A percentile compares a stretch with the other conserved stretches of the same genome.
phyloP scores from a whole-genome alignment of 139 green algal species.

The Protoeuglena noctilucae region DNA sequence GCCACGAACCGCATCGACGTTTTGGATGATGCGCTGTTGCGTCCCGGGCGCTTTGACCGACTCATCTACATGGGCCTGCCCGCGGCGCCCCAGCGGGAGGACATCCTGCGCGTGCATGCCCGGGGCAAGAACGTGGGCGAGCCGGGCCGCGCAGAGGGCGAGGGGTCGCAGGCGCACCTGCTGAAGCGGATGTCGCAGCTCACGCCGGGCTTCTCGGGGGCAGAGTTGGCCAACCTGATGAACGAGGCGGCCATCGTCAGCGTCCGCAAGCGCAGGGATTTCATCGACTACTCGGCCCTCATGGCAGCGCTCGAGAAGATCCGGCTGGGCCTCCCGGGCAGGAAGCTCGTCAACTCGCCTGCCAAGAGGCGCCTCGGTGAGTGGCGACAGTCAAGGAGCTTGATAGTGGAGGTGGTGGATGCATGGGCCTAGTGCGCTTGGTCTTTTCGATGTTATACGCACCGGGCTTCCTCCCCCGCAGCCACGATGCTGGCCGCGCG shows the following conservation, averaged over 20 bases:
- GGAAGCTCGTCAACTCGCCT: slow-evolving; percentile 14
- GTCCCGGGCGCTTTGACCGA: slow-evolving; percentile 55
- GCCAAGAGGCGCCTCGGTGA: slow-evolving; percentile 19
- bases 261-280: neutral
- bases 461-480: too few relatives aligned
- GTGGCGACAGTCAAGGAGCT: slow-evolving; percentile 13
- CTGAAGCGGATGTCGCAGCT: slow-evolving; percentile 2
- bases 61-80: slow-evolving; percentile 50
- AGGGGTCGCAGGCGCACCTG: neutral
- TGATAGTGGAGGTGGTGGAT: too few relatives aligned
- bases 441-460: neutral
- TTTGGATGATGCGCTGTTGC: slow-evolving; percentile 52
- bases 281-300: neutral
- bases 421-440: slow-evolving; percentile 3
- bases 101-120: slow-evolving; percentile 47
- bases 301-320: slow-evolving; percentile 32
- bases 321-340: slow-evolving; percentile 26
- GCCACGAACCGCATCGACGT: slow-evolving; percentile 50
- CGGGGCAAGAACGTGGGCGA: slow-evolving; percentile 31
- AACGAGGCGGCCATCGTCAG: slow-evolving; percentile 35
- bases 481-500: slow-evolving; percentile 20
- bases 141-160: slow-evolving; percentile 1
- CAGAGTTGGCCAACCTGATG: slow-evolving; percentile 55
- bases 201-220: slow-evolving; percentile 20
- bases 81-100: slow-evolving; percentile 26